These are phyloP conservation scores for Rhizopus delemar DNA, from an alignment of 371 early-diverging fungal genomes.

Conservation along the genomic window DNA sequence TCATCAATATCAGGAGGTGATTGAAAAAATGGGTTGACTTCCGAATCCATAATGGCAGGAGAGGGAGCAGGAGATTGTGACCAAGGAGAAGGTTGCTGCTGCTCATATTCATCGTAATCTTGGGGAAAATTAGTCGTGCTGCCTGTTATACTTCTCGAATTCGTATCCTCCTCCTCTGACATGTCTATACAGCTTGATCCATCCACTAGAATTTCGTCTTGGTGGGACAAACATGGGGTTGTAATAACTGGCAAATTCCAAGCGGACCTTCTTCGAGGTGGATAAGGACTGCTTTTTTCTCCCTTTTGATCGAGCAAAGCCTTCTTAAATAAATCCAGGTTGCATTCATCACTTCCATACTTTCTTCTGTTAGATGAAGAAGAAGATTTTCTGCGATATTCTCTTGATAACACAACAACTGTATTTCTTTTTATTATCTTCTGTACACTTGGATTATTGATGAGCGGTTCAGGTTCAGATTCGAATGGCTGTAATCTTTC, in stretches of 20 bases:
- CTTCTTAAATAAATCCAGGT: slow-evolving; percentile 39
- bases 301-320: slow-evolving; percentile 35
- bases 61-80: slow-evolving; percentile 68
- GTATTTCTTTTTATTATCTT: slow-evolving; percentile 52
- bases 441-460: slow-evolving; percentile 53
- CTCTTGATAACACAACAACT: slow-evolving; percentile 57
- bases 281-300: slow-evolving; percentile 22
- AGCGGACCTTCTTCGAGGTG: slow-evolving; percentile 13
- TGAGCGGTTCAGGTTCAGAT: slow-evolving; percentile 56
- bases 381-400: slow-evolving; percentile 46
- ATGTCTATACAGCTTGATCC: slow-evolving; percentile 24
- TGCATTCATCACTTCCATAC: slow-evolving; percentile 21
- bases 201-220: slow-evolving; percentile 41
- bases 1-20: slow-evolving; percentile 61
- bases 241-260: slow-evolving; percentile 33
- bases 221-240: slow-evolving; percentile 35
- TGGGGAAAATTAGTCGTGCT: slow-evolving; percentile 22
- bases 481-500: slow-evolving; percentile 59
- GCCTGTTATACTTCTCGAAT: slow-evolving; percentile 4
- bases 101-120: slow-evolving; percentile 53
- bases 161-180: slow-evolving; percentile 26
- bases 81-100: slow-evolving; percentile 60
- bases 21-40: slow-evolving; percentile 63
- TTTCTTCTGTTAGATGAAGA: slow-evolving; percentile 8
- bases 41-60: slow-evolving; percentile 63